Base-by-base conservation (phyloP, 768 basidiomycete genomes). In the Vararia minispora region DNA sequence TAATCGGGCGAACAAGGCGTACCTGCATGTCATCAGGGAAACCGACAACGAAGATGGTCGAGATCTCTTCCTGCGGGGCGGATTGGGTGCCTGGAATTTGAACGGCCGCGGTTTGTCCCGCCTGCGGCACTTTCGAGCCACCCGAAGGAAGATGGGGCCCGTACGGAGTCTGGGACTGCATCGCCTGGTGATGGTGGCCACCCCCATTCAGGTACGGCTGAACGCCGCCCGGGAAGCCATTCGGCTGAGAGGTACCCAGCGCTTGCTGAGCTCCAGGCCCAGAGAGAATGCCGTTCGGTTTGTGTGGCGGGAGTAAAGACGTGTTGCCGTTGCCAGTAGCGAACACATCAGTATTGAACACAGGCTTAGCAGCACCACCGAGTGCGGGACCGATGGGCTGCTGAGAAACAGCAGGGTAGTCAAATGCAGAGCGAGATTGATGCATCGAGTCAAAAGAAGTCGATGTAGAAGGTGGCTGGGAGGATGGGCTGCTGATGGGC, bases 21-120 rank as follows among this genome's bases (percentile, higher is more conserved):
- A 88, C 91, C 74, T 84, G 81, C 87, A 98, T 97, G 52, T 99
- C 95, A 41, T 99, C 95, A 3, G 95, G 95, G 57, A 99, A 99
- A 0, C 95, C 95, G 20, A 98, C 94, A 3, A 99, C 92, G 46
- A 99, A 99, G 46, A 95, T 92, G 5, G 91, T 95, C 9, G 85
- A 91, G 33, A 95, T 95, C 52, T 94, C 90, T 58, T 95, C 92
- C 41, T 76, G 74, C 27, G 62, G 53, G 14, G 52, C 39, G 23
- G 42, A 42, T 30, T 55, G 53, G 5, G 50, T 48, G 28, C 48
- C 46, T 65, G 38, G 54, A 35, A 46, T 58, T 46, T 28, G 47
- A 42, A 28, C 37, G 43, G 41, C 45, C 35, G 12, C 42, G 28
- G 13, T 41, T 29, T 17, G 42, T 38, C 29, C 40, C 40, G 18